Evolutionary conservation across 805 yeast species (phyloP).

Genomic region (Ogataea sp.): DNA sequence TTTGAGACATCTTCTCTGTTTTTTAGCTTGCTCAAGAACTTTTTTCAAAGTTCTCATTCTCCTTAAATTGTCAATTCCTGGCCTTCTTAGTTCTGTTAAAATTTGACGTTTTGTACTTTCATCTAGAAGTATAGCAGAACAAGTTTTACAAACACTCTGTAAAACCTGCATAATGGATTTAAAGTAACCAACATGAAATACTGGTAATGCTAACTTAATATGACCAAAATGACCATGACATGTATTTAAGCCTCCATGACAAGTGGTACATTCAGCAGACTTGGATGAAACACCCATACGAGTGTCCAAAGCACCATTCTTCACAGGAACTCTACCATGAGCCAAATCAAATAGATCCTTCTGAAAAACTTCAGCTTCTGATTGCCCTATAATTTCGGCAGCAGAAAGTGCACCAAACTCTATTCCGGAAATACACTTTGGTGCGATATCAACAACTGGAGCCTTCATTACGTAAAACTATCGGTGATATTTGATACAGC

Average conservation of each 20-base stretch:
- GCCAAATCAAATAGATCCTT: constrained; percentile 89
- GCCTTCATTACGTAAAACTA: constrained; percentile 27
- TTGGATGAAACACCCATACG: constrained; percentile 92
- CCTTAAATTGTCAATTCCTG: constrained; percentile 82
- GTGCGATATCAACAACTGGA: constrained; percentile 66
- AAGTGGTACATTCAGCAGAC: constrained; percentile 78
- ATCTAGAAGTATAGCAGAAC: constrained; percentile 71
- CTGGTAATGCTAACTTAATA: constrained; percentile 86
- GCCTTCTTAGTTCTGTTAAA: constrained; percentile 73
- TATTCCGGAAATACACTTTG: constrained; percentile 82
- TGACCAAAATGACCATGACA: constrained; percentile 99
- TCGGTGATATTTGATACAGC: no score
- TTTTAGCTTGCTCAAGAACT: constrained; percentile 86
- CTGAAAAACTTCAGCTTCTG: constrained; percentile 88
- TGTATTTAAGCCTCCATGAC: constrained; percentile 84
- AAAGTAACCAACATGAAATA: constrained; percentile 95
- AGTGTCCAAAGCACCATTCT: constrained; percentile 83
- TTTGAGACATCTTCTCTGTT: constrained; percentile 81
- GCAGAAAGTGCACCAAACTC: constrained; percentile 93
- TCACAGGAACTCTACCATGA: constrained; percentile 76
- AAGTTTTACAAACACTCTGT: constrained; percentile 85
- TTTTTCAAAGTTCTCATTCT: constrained; percentile 84
- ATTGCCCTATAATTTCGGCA: constrained; percentile 83
- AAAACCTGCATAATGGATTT: constrained; percentile 81
- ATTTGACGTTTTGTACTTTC: constrained; percentile 65